Percentiles rank a stretch among this genome's conserved stretches.
These are phyloP conservation scores for Picocystis sp. DNA, from an alignment of 163 green algal genomes.

Conservation along the genomic window DNA sequence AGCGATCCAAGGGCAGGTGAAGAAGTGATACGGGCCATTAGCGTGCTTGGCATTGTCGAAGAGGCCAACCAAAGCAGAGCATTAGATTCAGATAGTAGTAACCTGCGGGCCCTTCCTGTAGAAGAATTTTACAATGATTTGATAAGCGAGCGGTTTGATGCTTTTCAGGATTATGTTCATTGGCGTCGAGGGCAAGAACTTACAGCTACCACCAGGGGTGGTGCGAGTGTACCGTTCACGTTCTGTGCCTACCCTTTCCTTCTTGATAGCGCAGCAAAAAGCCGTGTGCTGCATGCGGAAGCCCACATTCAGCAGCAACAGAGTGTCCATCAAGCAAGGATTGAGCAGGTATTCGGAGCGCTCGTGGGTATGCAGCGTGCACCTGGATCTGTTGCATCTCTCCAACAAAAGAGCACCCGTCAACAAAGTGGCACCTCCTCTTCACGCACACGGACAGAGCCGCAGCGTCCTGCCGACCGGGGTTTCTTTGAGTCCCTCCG, in stretches of 20 bases:
- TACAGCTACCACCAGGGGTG: no score
- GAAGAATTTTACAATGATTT: constrained; percentile 88
- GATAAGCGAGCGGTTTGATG: constrained; percentile 34
- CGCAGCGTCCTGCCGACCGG: no score
- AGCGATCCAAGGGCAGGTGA: neutral
- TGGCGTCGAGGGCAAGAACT: no score
- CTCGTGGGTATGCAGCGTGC: neutral
- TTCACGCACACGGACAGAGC: no score
- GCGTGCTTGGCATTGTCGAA: constrained; percentile 6
- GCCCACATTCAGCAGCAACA: constrained; percentile 81
- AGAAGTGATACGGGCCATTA: constrained; percentile 4
- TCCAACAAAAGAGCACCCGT: neutral
- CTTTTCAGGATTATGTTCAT: no score
- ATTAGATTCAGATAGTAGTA: no score
- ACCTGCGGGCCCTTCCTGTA: constrained; percentile 32
- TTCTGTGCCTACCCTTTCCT: constrained; percentile 91
- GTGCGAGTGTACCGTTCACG: constrained; percentile 44
- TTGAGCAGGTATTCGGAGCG: constrained; percentile 21
- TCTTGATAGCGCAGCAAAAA: constrained; percentile 71
- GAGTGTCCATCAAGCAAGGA: constrained; percentile 21
- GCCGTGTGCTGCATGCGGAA: constrained; percentile 78
- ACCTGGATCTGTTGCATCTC: constrained; percentile 1
- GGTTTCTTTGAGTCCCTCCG: no score
- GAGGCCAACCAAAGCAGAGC: constrained; percentile 3
- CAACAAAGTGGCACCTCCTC: neutral